Conservation (phyloP, 169 alveolate species). For the Ichthyophthirius multifiliis region DNA sequence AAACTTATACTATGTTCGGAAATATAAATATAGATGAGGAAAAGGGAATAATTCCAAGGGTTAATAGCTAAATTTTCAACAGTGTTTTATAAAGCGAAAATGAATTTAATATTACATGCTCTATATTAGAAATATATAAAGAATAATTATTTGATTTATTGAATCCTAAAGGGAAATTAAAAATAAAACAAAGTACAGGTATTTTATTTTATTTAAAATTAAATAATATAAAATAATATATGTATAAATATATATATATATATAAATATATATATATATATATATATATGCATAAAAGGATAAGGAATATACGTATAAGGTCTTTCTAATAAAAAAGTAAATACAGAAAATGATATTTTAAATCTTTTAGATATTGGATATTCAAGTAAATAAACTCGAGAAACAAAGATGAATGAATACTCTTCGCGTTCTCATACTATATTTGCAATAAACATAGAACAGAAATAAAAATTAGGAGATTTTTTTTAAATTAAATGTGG, state of each 20-base stretch:
- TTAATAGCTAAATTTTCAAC: slow-evolving; percentile 59
- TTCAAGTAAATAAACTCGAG: slow-evolving; percentile 68
- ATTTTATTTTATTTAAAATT: slow-evolving; percentile 69
- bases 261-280: no score
- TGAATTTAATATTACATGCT: slow-evolving; percentile 72
- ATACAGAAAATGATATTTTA: slow-evolving; percentile 64
- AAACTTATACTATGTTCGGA: slow-evolving; percentile 88
- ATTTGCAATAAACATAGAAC: slow-evolving; percentile 69
- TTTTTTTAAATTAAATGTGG: slow-evolving; percentile 79
- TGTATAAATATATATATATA: no score
- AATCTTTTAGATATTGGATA: slow-evolving; percentile 70
- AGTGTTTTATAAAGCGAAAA: slow-evolving; percentile 63
- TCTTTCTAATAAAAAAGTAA: slow-evolving; percentile 65
- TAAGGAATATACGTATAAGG: no score
- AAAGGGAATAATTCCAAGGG: slow-evolving; percentile 83
- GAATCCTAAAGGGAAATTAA: slow-evolving; percentile 54
- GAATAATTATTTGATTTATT: slow-evolving; percentile 80
- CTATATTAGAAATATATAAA: slow-evolving; percentile 83
- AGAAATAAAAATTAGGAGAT: slow-evolving; percentile 63
- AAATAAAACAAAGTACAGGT: slow-evolving; percentile 80
- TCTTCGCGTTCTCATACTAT: slow-evolving; percentile 84
- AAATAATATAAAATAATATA: no score
- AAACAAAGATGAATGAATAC: slow-evolving; percentile 76
- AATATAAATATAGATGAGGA: slow-evolving; percentile 59
- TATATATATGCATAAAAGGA: no score